Evolutionary conservation across 2,329 filamentous ascomycete species (phyloP), one percentile per base, ranked within the genome.

Genomic region (Monosporascus ibericus): DNA sequence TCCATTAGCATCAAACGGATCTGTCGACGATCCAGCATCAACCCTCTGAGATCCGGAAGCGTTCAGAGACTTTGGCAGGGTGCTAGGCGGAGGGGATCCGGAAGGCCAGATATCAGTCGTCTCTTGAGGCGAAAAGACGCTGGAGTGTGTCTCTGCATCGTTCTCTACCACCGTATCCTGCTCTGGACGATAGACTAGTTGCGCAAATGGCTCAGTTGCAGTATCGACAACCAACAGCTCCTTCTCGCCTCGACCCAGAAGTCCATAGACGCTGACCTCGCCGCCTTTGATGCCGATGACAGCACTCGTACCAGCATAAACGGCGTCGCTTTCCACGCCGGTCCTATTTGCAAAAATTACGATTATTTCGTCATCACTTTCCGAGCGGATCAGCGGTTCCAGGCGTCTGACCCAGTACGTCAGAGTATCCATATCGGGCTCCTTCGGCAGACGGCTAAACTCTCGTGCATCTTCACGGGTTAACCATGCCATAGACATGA

Each of bases 401-500:
- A 92, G 74, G 0, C 89, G 78, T 18, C 81, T 78, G 0, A 90
- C 73, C 89, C 88, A 92, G 61, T 92, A 92, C 0, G 81, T 79
- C 8, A 92, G 65, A 0, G 87, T 90, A 24, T 88, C 82, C 70
- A 88, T 77, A 58, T 92, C 88, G 0, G 87, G 86, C 48, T 84
- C 79, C 1, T 76, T 65, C 0, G 80, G 80, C 57, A 57, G 72
- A 27, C 59, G 74, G 53, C 62, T 81, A 63, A 73, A 83, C 7
- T 54, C 52, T 18, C 61, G 73, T 1, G 68, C 75, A 60, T 74
- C 77, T 55, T 75, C 82, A 51, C 66, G 73, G 2, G 87, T 90
- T 34, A 88, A 73, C 88, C 88, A 92, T 0, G 89, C 87, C 88
- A 92, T 92, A 4, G 80, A 82, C 0, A 92, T 59, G 36, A 91